Base-by-base conservation (phyloP, 176 grass and related monocot species). In the Eragrostis curvula region DNA sequence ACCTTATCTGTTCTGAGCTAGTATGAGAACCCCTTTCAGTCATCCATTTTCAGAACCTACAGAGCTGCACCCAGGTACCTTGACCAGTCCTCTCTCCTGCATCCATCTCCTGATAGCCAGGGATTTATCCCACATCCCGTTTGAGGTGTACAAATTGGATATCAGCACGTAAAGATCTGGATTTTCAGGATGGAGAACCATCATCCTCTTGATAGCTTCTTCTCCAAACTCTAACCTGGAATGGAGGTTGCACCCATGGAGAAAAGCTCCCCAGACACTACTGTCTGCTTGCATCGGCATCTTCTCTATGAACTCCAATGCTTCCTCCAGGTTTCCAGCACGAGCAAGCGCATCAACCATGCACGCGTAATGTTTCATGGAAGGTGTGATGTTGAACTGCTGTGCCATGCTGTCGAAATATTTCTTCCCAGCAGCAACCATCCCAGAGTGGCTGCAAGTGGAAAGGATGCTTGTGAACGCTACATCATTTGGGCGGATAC, bases 261-360 rank as follows among this genome's bases (percentile, higher is more conserved):
- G 80, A 45, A 94, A 91, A 71, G 92, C 86, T 79, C 86, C 89
- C 92, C 89, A 94, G 16, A 94, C 80, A 81, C 77, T 84, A 66
- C 17, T 21, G 13, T 79, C 80, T 40, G 89, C 86, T 81, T 75
- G 76, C 39, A 89, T 60, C 12, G 92, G 86, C 92, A 94, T 94
- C 39, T 73, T 91, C 16, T 91, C 79, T 74, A 91, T 91, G 47
- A 94, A 91, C 25, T 91, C 72, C 71, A 91, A 24, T 58, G 92
- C 92, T 81, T 89, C 86, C 66, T 91, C 77, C 40, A 94, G 51
- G 20, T 91, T 89, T 60, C 89, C 89, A 4, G 89, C 84, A 60
- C 89, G 89, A 2, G 89, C 66, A 7, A 94, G 67, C 89, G 89
- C 81, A 81, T 94, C 92, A 25, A 94, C 89, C 92, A 94, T 94